Evolutionary conservation across 805 yeast species (phyloP).

Genomic region (Hanseniaspora thailandica): DNA sequence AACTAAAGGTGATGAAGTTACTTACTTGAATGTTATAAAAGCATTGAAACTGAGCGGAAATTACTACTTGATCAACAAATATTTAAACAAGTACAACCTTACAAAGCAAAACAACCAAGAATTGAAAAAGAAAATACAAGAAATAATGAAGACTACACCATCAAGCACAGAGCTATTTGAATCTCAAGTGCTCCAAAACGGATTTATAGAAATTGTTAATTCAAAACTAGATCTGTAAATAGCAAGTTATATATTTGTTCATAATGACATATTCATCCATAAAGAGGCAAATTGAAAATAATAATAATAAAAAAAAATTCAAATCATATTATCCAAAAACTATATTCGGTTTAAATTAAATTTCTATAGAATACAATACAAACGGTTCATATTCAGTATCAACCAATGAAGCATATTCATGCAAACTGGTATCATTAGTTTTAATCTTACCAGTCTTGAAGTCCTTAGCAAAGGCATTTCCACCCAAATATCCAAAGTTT

Average conservation of each 20-base stretch:
- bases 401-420: conserved; percentile 82
- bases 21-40: background rate
- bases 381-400: conserved; percentile 96
- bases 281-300: conserved; percentile 6
- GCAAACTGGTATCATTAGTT: conserved; percentile 48
- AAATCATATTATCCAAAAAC: background rate
- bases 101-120: background rate
- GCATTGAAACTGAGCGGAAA: conserved; percentile 8
- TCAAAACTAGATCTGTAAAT: conserved; percentile 5
- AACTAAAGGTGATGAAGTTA: background rate
- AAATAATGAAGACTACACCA: background rate
- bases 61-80: conserved; percentile 5
- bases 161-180: background rate
- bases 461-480: conserved; percentile 68
- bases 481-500: conserved; percentile 82
- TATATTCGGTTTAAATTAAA: too few species aligned
- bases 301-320: background rate
- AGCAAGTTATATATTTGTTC: background rate
- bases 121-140: background rate
- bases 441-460: conserved; percentile 47
- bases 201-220: conserved; percentile 7
- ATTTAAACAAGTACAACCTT: background rate
- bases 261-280: background rate
- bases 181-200: conserved; percentile 4
- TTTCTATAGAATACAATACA: conserved; percentile 52